Percentiles rank a stretch among this genome's conserved stretches.
Evolutionary conservation across 2,329 filamentous ascomycete genomes (phyloP).

Genomic region (Didymella pomorum): DNA sequence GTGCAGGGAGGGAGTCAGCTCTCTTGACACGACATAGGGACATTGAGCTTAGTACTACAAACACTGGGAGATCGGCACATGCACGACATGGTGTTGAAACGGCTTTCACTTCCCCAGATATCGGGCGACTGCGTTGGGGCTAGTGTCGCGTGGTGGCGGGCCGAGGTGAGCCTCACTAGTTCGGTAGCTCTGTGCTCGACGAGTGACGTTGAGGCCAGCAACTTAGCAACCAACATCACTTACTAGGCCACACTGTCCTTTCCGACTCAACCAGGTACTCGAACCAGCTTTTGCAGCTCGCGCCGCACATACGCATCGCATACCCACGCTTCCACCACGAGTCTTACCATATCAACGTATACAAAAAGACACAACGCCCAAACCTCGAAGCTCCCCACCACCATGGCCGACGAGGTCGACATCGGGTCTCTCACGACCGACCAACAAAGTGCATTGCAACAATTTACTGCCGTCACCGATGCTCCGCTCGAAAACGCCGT

Average conservation of each 20-base stretch:
- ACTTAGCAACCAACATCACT: background rate
- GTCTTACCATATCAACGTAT: background rate
- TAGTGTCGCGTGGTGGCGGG: conserved; percentile 20
- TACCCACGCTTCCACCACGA: background rate
- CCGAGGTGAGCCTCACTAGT: conserved; percentile 13
- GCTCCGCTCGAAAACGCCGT: conserved; percentile 80
- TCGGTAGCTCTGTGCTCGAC: conserved; percentile 1
- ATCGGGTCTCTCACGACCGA: conserved; percentile 74
- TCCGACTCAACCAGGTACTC: background rate
- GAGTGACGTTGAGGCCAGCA: conserved; percentile 17
- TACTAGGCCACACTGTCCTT: conserved; percentile 15
- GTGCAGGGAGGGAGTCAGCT: background rate
- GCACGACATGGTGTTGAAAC: conserved; percentile 2
- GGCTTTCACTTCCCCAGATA: conserved; percentile 15
- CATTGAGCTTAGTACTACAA: background rate
- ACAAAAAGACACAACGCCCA: background rate
- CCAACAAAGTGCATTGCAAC: conserved; percentile 85
- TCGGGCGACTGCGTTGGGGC: background rate
- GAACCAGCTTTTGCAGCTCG: background rate
- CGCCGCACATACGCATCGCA: background rate
- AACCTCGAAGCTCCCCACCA: conserved; percentile 10
- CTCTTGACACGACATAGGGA: background rate
- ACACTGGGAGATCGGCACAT: background rate
- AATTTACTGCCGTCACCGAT: conserved; percentile 87
- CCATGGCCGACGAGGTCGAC: conserved; percentile 60